Evolutionary conservation across 352 stramenopile genomes (phyloP).

Genomic region (Globisporangium mamillatum): DNA sequence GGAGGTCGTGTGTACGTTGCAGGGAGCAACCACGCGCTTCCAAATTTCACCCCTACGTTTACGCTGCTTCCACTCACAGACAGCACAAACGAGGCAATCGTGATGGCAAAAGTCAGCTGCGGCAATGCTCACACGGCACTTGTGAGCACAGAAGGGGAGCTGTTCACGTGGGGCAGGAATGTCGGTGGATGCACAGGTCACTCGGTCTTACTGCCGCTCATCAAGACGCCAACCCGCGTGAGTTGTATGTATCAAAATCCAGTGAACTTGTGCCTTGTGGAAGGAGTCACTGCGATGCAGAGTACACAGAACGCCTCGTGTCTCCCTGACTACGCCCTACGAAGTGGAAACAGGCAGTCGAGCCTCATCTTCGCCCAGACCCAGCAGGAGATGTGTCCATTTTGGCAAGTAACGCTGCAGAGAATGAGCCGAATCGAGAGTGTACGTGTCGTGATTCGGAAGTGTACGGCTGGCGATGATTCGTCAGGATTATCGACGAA

Average conservation of each 20-base stretch:
- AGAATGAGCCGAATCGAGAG: conserved; percentile 41
- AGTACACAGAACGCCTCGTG: conserved; percentile 68
- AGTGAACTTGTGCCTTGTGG: conserved; percentile 43
- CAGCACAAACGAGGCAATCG: conserved; percentile 18
- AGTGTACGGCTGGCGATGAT: not conserved
- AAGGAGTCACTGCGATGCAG: conserved; percentile 32
- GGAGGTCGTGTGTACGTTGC: conserved; percentile 56
- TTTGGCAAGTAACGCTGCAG: conserved; percentile 57
- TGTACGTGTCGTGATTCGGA: conserved; percentile 33
- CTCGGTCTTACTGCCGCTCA: conserved; percentile 24
- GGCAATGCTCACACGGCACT: conserved; percentile 65
- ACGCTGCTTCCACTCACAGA: conserved; percentile 21
- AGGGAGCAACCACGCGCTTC: conserved; percentile 62
- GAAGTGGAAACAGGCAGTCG: conserved; percentile 8
- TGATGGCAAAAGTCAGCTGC: conserved; percentile 51
- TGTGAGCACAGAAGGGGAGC: conserved; percentile 56
- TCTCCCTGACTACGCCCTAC: conserved; percentile 40
- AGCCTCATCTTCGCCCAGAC: conserved; percentile 46
- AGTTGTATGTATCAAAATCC: conserved; percentile 59
- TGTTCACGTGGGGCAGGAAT: conserved; percentile 80
- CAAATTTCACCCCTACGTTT: conserved; percentile 62
- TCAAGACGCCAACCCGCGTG: conserved; percentile 47
- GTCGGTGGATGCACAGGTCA: conserved; percentile 63
- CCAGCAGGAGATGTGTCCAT: conserved; percentile 73
- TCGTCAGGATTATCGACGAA: conserved; percentile 15